These are phyloP conservation scores for Teratosphaeria zuluensis DNA, from an alignment of 2,329 filamentous ascomycete species.

Conservation along the genomic window DNA sequence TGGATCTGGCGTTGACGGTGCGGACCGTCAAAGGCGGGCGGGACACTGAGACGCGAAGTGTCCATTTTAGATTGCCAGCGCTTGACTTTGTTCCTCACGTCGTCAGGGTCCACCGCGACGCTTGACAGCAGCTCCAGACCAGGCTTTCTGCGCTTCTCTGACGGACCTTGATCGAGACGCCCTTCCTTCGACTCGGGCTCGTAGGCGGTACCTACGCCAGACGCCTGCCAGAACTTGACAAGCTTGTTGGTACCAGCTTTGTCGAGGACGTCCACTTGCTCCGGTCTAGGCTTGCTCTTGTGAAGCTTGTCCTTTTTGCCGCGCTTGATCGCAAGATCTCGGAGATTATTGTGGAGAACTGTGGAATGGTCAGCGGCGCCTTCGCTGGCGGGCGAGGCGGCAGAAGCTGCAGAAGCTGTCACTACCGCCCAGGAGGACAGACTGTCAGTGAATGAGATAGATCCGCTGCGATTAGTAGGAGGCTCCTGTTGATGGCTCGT, in stretches of 20 bases:
- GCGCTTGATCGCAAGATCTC: not conserved
- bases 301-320: not conserved
- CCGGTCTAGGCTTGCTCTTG: not conserved
- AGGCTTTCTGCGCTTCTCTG: not conserved
- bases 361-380: not conserved
- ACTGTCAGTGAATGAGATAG: not conserved
- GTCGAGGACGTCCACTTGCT: conserved; percentile 7
- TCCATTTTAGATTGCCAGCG: conserved; percentile 16
- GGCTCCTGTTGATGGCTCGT: not conserved
- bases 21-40: conserved; percentile 11
- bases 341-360: not conserved
- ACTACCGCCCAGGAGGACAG: not conserved
- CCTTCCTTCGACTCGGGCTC: not conserved
- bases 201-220: not conserved
- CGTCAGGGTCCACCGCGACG: not conserved
- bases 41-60: conserved; percentile 16
- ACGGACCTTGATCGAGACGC: not conserved
- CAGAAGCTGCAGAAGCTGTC: not conserved
- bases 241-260: conserved; percentile 8
- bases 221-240: conserved; percentile 7
- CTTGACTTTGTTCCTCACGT: not conserved
- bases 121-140: not conserved
- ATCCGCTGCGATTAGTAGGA: not conserved
- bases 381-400: not conserved
- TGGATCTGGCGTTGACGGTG: conserved; percentile 54